phyloP scores from a whole-genome alignment of 805 yeast species.

The Tetrapisispora taiwanensis region DNA sequence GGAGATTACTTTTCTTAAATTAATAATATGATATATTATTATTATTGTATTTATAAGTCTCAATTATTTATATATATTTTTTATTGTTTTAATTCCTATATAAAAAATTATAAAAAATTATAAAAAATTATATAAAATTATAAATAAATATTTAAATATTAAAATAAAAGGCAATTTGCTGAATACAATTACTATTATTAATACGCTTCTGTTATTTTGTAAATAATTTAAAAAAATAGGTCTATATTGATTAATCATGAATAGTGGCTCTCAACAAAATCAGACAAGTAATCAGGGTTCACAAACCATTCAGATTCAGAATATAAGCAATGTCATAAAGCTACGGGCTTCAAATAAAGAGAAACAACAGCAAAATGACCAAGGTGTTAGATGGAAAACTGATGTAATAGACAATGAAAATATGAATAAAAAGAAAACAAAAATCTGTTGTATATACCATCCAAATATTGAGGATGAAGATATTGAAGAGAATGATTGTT shows the following conservation, averaged over 20 bases:
- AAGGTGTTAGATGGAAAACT: slow-evolving; percentile 48
- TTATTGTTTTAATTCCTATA: too few relatives aligned
- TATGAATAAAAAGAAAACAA: slow-evolving; percentile 79
- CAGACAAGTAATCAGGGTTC: slow-evolving; percentile 6
- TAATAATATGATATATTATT: too few relatives aligned
- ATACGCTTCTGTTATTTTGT: too few relatives aligned
- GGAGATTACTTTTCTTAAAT: too few relatives aligned
- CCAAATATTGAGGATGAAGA: slow-evolving; percentile 59
- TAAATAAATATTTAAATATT: too few relatives aligned
- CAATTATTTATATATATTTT: too few relatives aligned
- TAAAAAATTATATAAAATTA: too few relatives aligned
- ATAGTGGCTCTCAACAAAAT: neutral
- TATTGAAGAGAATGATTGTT: slow-evolving; percentile 37
- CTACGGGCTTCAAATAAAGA: slow-evolving; percentile 13
- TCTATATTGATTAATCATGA: too few relatives aligned
- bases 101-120: too few relatives aligned
- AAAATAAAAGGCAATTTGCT: neutral
- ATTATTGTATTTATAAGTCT: too few relatives aligned
- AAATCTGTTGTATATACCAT: slow-evolving; percentile 82
- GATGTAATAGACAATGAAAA: slow-evolving; percentile 86
- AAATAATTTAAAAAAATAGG: too few relatives aligned
- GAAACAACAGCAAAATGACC: slow-evolving; percentile 1
- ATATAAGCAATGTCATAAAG: slow-evolving; percentile 17
- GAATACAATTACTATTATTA: neutral
- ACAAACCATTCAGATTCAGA: slow-evolving; percentile 16